Evolutionary conservation across 352 stramenopile genomes (phyloP).

Genomic region (Achlya hypogyna): DNA sequence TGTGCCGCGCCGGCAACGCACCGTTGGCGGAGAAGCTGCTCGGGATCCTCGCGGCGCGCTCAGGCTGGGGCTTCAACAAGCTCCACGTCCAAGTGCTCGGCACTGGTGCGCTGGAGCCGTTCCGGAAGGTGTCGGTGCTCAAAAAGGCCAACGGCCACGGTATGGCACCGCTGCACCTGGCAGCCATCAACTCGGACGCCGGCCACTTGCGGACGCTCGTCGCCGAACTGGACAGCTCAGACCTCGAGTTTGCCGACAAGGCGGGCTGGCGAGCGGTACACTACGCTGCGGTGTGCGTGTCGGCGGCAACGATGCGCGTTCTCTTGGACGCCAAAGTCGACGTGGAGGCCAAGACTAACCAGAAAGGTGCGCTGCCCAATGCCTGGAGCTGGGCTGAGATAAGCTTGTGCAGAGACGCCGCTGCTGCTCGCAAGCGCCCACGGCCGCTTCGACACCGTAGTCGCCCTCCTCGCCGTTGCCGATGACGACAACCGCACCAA

Average conservation of each 20-base stretch:
- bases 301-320: slow-evolving; percentile 42
- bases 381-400: neutral
- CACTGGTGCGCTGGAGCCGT: slow-evolving; percentile 29
- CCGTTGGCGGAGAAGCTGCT: slow-evolving; percentile 38
- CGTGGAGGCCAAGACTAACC: slow-evolving; percentile 52
- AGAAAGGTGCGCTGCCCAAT: slow-evolving; percentile 19
- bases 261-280: slow-evolving; percentile 51
- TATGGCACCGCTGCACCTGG: slow-evolving; percentile 60
- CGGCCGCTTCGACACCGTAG: slow-evolving; percentile 41
- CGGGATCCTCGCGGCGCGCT: slow-evolving; percentile 40
- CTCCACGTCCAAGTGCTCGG: slow-evolving; percentile 45
- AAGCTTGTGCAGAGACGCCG: slow-evolving; percentile 29
- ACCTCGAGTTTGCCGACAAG: slow-evolving; percentile 42
- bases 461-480: slow-evolving; percentile 35
- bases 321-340: slow-evolving; percentile 44
- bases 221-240: slow-evolving; percentile 37
- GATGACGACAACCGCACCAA: neutral
- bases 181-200: slow-evolving; percentile 61
- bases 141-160: slow-evolving; percentile 55
- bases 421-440: slow-evolving; percentile 45
- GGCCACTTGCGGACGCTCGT: slow-evolving; percentile 51
- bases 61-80: slow-evolving; percentile 53
- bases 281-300: slow-evolving; percentile 51
- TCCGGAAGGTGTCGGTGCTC: slow-evolving; percentile 49
- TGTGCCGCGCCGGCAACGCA: slow-evolving; percentile 37